phyloP scores from a whole-genome alignment of 768 basidiomycete genomes.

The Pleurotus djamor region DNA sequence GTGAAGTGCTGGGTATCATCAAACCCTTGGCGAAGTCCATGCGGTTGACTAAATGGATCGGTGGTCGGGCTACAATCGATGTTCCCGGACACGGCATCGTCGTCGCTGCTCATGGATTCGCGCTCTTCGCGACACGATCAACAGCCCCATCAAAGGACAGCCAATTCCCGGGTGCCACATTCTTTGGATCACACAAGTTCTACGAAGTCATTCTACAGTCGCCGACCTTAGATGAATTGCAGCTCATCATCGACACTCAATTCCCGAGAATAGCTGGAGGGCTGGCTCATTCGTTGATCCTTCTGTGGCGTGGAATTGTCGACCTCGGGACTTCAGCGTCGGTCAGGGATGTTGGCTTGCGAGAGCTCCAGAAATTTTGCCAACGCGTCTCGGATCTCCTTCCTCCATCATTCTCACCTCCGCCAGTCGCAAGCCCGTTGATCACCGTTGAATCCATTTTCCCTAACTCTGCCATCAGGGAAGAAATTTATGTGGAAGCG shows the following conservation, averaged over 20 bases:
- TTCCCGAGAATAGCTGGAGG: conserved; percentile 56
- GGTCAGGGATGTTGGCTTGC: conserved; percentile 64
- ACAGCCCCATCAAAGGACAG: conserved; percentile 38
- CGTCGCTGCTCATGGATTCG: conserved; percentile 76
- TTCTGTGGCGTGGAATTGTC: conserved; percentile 67
- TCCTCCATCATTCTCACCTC: conserved; percentile 34
- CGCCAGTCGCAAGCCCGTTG: conserved; percentile 35
- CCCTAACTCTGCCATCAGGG: conserved; percentile 72
- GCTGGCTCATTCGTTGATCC: conserved; percentile 47
- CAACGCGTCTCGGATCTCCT: conserved; percentile 63
- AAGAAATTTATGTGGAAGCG: conserved; percentile 87
- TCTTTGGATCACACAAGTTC: conserved; percentile 88
- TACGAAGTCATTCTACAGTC: conserved; percentile 61
- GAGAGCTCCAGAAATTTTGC: conserved; percentile 85
- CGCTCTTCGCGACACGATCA: conserved; percentile 88
- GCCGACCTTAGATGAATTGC: conserved; percentile 67
- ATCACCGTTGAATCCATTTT: conserved; percentile 40
- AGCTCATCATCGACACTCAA: conserved; percentile 61
- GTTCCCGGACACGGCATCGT: conserved; percentile 76
- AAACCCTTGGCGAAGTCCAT: conserved; percentile 82
- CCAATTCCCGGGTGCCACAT: conserved; percentile 56
- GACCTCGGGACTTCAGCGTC: conserved; percentile 48
- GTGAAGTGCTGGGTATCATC: conserved; percentile 85
- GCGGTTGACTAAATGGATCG: conserved; percentile 69
- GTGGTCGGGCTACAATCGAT: conserved; percentile 64